Base-by-base conservation (phyloP, 2,329 filamentous ascomycete species). In the Botrytis cinerea region DNA sequence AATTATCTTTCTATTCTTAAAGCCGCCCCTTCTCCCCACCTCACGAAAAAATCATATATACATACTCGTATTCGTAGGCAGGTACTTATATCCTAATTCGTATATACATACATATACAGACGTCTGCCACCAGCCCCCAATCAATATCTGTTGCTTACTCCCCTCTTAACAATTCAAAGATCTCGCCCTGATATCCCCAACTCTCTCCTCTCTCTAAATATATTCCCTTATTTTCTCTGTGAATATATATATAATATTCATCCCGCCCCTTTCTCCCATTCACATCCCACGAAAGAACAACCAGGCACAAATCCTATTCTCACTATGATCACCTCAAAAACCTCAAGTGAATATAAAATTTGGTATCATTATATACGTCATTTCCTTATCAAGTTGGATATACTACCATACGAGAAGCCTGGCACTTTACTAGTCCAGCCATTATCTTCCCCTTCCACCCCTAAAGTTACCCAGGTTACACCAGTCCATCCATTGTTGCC, bases 341-440 rank as follows among this genome's bases (percentile, higher is more conserved):
- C 25, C 4, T 28, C 25, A 10, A 16, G 38, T 57, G 4, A 4
- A 43, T 14, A 40, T 54, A 32, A 40, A 40, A 43, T 32, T 25
- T 68, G 48, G 35, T 57, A 43, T 68, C 48, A 68, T 68, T 54
- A 43, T 57, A n/a, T 57, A 54, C 35, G 22, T 68, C 22, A 43
- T 40, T 5, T 51, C 35, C 8, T 35, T 20, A 16, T 57, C 35
- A 43, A 57, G 35, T 51, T 68, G 35, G 16, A 43, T 57, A 22
- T 68, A 43, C 35, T 40, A 68, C 43, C 16, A 40, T 57, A 35
- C 16, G 46, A 68, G 38, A 54, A 54, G 25, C 32, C 25, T 68
- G 48, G 16, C 43, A 68, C 35, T 68, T 43, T 32, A 20, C 14
- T 18, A 32, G 28, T 32, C 35, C n/a, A 43, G 48, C 18, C 64